A percentile compares a stretch with the other conserved stretches of the same genome.
Evolutionary conservation across 2,329 filamentous ascomycete species (phyloP).

Genomic region (Aspergillus sp.): DNA sequence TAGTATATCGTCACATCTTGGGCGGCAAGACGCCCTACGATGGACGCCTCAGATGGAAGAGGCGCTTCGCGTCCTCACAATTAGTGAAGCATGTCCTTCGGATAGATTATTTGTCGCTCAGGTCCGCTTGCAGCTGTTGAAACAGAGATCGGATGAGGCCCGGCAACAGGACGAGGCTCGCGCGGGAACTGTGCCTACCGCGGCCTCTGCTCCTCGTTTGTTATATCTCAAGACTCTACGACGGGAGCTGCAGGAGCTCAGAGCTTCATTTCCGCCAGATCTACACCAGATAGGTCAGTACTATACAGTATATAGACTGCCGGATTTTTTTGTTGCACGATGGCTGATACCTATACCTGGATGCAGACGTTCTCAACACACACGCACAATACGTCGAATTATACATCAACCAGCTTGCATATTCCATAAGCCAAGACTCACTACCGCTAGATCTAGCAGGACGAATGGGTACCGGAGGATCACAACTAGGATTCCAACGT

Average conservation of each 20-base stretch:
- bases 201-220: slow-evolving; percentile 13
- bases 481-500: slow-evolving; percentile 27
- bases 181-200: slow-evolving; percentile 5
- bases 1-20: slow-evolving; percentile 35
- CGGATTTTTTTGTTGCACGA: background rate
- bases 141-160: slow-evolving; percentile 28
- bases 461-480: slow-evolving; percentile 4
- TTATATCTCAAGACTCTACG: slow-evolving; percentile 31
- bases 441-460: slow-evolving; percentile 7
- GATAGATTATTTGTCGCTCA: slow-evolving; percentile 34
- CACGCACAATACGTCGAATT: slow-evolving; percentile 27
- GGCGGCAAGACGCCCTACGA: slow-evolving; percentile 31
- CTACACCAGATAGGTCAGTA: slow-evolving; percentile 21
- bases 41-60: slow-evolving; percentile 43
- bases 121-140: slow-evolving; percentile 37
- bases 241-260: slow-evolving; percentile 31
- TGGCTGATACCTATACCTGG: background rate
- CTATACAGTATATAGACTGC: background rate
- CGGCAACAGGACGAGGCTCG: slow-evolving; percentile 28
- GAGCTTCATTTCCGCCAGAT: slow-evolving; percentile 21
- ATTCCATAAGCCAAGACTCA: slow-evolving; percentile 21
- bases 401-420: slow-evolving; percentile 27
- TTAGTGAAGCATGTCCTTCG: slow-evolving; percentile 21
- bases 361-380: slow-evolving; percentile 24
- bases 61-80: slow-evolving; percentile 26